These are phyloP conservation scores for Bimuria novae-zelandiae DNA, from an alignment of 2,329 filamentous ascomycete species.

Conservation along the genomic window DNA sequence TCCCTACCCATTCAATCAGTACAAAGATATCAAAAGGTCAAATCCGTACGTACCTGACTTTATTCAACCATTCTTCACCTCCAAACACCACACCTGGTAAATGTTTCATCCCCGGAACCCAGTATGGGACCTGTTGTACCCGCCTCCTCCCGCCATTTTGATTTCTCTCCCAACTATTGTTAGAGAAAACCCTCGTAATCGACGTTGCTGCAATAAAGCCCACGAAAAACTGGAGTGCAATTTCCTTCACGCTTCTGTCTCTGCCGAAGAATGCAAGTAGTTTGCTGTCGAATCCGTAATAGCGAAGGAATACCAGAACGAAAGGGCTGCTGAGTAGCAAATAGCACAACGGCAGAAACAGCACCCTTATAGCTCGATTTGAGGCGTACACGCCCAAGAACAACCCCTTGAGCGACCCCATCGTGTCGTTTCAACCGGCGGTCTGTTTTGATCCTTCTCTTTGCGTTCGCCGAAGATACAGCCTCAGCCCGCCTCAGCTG, in stretches of 20 bases:
- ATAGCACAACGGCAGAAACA: conserved; percentile 43
- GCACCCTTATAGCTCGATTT: conserved; percentile 36
- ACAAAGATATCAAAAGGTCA: neutral
- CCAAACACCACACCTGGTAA: conserved; percentile 55
- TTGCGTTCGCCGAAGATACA: conserved; percentile 2
- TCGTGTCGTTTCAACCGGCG: conserved; percentile 11
- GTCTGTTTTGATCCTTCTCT: conserved; percentile 4
- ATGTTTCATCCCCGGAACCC: conserved; percentile 63
- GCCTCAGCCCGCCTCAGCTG: conserved; percentile 6
- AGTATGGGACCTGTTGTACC: conserved; percentile 61
- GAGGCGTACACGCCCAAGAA: conserved; percentile 42
- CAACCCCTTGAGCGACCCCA: conserved; percentile 38
- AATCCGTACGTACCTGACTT: conserved; percentile 43
- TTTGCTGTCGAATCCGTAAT: conserved; percentile 27
- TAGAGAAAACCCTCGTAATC: conserved; percentile 39
- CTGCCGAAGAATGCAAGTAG: conserved; percentile 25
- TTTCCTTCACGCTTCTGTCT: conserved; percentile 33
- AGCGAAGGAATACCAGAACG: conserved; percentile 26
- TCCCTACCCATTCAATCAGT: conserved; percentile 30
- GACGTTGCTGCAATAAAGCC: conserved; percentile 31
- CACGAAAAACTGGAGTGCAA: conserved; percentile 36
- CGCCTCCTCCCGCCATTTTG: conserved; percentile 41
- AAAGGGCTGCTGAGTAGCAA: conserved; percentile 38
- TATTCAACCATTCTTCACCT: conserved; percentile 51
- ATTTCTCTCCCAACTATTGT: conserved; percentile 14